Base-by-base conservation (phyloP, 2,329 filamentous ascomycete species). In the Aspergillus sp. region DNA sequence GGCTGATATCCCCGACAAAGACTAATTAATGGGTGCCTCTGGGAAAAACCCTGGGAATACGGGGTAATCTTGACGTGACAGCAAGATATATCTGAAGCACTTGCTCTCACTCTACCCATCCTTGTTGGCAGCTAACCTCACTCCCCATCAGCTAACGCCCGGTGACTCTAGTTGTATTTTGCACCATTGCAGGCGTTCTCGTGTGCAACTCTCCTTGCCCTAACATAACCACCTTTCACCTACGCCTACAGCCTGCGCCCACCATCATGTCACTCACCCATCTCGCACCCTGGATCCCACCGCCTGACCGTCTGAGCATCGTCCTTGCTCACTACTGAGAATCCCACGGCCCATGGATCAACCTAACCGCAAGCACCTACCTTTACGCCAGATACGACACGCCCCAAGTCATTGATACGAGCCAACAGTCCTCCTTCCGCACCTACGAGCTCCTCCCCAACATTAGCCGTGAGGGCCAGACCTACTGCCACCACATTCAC, bases 401-500 rank as follows among this genome's bases (percentile, higher is more conserved):
- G 9, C 55, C 55, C 11, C 31, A 58, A 30, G 47, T 3, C 5
- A 19, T 30, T 31, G 55, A 52, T 31, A 51, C 9, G 22, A 22
- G 52, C 55, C 17, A 47, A 7, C 55, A 58, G 47, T 25, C 15
- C 9, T 52, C 55, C 2, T 58, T 58, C 48, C 55, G 55, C 13
- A n/a, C 22, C 3, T 58, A 58, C 47, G 55, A 58, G 9, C 47
- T 41, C 9, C 55, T 58, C 47, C 55, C 55, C 47, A 58, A 58
- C 47, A 28, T 38, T 2, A 47, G 48, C n/a, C 55, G 55, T 31
- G 55, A 58, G 25, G 55, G 55, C 47, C 55, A 50, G 25, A 58
- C 55, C 19, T 58, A 58, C 55, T 58, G 55, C 19, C 47, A 58
- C 55, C 55, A 58, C 46, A 25, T 58, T 15, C 51, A 58, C 55